phyloP scores from a whole-genome alignment of 495 filamentous ascomycete genomes.

The Articulospora tetracladia region DNA sequence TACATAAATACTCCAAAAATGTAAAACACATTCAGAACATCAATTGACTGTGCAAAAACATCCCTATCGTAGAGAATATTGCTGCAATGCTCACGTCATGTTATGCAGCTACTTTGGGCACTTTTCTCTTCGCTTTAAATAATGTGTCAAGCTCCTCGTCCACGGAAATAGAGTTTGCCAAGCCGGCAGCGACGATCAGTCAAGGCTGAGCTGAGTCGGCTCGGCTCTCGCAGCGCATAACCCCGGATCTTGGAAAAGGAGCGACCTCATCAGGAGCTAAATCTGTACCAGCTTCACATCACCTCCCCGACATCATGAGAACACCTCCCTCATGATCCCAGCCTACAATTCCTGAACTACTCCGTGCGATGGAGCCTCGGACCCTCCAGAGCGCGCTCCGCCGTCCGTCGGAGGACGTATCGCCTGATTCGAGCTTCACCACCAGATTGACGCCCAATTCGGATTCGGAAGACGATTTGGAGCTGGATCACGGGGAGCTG shows the following conservation, averaged over 20 bases:
- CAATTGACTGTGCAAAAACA: no score
- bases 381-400: not conserved
- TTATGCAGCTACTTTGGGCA: no score
- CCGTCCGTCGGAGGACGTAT: conserved; percentile 14
- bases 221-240: not conserved
- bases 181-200: not conserved
- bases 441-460: conserved; percentile 23
- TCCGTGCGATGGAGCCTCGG: not conserved
- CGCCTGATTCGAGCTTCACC: conserved; percentile 18
- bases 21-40: not conserved
- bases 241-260: not conserved
- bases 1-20: not conserved
- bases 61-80: no score
- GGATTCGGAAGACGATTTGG: conserved; percentile 25
- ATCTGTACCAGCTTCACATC: no score
- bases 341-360: not conserved
- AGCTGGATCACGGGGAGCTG: conserved; percentile 6
- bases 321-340: not conserved
- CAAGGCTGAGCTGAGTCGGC: not conserved
- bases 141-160: no score
- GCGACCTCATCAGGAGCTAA: not conserved
- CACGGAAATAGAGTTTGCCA: conserved; percentile 2
- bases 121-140: no score
- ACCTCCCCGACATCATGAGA: not conserved
- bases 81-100: no score